Evolutionary conservation across 176 grass and related monocot species (phyloP).

Genomic region (Cenchrus americanus): DNA sequence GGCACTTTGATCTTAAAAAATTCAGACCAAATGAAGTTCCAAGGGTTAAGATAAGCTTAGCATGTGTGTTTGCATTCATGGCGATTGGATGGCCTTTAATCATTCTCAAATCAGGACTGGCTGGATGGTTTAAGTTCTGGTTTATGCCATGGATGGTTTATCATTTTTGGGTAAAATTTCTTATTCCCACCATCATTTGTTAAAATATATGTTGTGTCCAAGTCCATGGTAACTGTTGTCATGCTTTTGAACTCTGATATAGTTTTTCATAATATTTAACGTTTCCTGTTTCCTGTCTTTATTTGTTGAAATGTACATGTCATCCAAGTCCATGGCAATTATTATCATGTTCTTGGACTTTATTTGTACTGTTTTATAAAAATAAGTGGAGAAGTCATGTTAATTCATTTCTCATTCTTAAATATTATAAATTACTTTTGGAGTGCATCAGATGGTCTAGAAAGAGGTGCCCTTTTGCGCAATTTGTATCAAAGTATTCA

Average conservation of each 20-base stretch:
- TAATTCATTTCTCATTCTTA: background rate
- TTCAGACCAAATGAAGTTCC: constrained; percentile 81
- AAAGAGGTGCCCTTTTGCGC: background rate
- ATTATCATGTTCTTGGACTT: constrained; percentile 19
- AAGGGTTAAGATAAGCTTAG: constrained; percentile 97
- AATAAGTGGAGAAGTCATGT: background rate
- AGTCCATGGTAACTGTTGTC: constrained; percentile 10
- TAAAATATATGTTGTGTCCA: constrained; percentile 21
- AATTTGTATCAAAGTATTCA: constrained; percentile 14
- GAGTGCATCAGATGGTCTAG: background rate
- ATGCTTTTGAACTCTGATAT: background rate
- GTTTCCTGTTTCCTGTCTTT: constrained; percentile 25
- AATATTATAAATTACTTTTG: constrained; percentile 13
- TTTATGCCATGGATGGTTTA: constrained; percentile 97
- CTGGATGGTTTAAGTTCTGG: constrained; percentile 98
- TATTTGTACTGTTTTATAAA: background rate
- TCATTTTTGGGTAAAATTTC: constrained; percentile 91
- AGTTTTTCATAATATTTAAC: constrained; percentile 80
- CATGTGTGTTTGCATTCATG: constrained; percentile 88
- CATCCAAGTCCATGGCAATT: constrained; percentile 7
- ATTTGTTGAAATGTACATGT: constrained; percentile 2
- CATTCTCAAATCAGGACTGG: constrained; percentile 76
- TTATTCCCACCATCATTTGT: constrained; percentile 16
- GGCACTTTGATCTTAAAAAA: constrained; percentile 91
- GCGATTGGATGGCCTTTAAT: constrained; percentile 97